Conservation (phyloP, 1,284 basidiomycete genomes). For the Vanrija pseudolonga region DNA sequence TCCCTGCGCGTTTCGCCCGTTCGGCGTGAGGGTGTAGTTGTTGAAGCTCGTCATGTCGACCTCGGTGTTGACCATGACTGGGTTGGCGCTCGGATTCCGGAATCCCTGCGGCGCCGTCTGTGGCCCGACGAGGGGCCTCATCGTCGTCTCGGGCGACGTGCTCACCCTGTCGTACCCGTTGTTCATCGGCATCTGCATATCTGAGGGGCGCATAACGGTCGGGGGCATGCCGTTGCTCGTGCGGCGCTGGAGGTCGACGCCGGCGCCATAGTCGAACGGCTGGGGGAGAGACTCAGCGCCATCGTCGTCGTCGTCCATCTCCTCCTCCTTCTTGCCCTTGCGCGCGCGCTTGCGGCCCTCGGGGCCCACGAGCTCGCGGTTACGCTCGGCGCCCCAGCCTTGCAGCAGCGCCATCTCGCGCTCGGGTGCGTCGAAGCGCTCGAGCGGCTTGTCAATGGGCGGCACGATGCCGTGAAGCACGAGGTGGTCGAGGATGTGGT, state of each 20-base stretch:
- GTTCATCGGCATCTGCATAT: slow-evolving; percentile 7
- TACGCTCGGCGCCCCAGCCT: slow-evolving; percentile 26
- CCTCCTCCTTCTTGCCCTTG: slow-evolving; percentile 9
- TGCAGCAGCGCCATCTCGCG: slow-evolving; percentile 27
- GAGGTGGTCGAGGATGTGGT: slow-evolving; percentile 37
- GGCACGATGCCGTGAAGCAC: slow-evolving; percentile 25
- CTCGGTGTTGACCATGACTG: slow-evolving; percentile 3
- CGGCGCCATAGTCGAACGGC: too few species aligned
- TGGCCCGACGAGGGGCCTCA: neutral
- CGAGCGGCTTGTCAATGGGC: slow-evolving; percentile 19
- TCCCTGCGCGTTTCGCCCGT: neutral
- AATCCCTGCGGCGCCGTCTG: neutral
- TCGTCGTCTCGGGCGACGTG: too few species aligned
- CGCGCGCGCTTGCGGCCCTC: slow-evolving; percentile 7
- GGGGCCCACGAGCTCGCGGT: slow-evolving; percentile 12
- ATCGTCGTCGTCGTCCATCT: slow-evolving; percentile 11
- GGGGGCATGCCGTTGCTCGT: slow-evolving; percentile 1
- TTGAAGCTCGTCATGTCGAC: neutral
- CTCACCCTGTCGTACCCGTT: too few species aligned
- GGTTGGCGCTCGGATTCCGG: neutral
- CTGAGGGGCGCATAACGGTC: slow-evolving; percentile 6
- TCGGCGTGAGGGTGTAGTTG: neutral
- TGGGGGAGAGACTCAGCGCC: neutral
- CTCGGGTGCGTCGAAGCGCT: slow-evolving; percentile 29
- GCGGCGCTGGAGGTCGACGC: slow-evolving; percentile 1